These are phyloP conservation scores for Ambrosia hybrid DNA, from an alignment of 140 eudicot genomes.

Conservation along the genomic window DNA sequence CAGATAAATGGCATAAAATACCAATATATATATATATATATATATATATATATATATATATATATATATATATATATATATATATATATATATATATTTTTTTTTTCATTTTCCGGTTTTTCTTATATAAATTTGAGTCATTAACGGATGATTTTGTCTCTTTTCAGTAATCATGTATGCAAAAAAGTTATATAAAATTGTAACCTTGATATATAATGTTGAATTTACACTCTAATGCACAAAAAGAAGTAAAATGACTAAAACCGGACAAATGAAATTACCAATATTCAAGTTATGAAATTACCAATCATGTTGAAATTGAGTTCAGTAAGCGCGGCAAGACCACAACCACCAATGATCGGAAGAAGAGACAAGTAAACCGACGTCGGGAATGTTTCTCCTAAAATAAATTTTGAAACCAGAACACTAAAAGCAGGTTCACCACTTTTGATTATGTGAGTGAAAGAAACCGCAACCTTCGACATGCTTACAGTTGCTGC, in stretches of 20 bases:
- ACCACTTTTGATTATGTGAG: conserved; percentile 96
- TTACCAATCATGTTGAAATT: conserved; percentile 95
- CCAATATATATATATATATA: neutral
- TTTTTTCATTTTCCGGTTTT: neutral
- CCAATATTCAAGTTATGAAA: neutral
- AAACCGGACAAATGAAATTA: neutral
- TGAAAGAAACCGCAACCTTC: conserved; percentile 93
- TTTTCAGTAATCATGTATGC: too few relatives aligned
- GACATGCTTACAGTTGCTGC: conserved; percentile 99
- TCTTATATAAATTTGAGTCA: neutral
- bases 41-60: neutral
- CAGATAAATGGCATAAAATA: neutral
- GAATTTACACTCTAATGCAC: too few relatives aligned
- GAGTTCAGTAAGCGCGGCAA: conserved; percentile 86
- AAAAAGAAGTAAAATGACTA: neutral
- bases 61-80: neutral
- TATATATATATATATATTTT: too few relatives aligned
- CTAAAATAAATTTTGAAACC: conserved; percentile 75
- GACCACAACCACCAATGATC: conserved; percentile 89
- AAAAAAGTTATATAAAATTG: too few relatives aligned
- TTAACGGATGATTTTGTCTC: too few relatives aligned
- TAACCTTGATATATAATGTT: too few relatives aligned
- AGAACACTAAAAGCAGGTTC: conserved; percentile 97
- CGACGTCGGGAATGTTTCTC: conserved; percentile 74
- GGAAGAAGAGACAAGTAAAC: conserved; percentile 87